These are phyloP conservation scores for Saccharomyces hybrid DNA, from an alignment of 1,139 yeast species.

Conservation along the genomic window DNA sequence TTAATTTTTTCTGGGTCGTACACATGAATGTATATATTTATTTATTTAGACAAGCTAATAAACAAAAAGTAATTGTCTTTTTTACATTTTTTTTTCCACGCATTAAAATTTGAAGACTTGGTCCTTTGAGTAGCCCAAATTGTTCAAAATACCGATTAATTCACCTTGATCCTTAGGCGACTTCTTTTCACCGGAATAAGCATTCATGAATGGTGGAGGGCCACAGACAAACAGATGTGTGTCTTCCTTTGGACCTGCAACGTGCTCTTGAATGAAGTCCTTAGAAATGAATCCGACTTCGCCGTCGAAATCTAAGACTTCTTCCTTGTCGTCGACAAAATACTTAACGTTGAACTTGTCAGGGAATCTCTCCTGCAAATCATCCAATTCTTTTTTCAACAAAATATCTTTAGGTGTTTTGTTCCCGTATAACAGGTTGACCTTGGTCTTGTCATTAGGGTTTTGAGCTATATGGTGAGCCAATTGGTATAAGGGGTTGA, in stretches of 20 bases:
- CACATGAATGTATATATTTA: not conserved
- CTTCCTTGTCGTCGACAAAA: conserved; percentile 56
- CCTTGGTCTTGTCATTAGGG: conserved; percentile 79
- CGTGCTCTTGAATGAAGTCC: conserved; percentile 51
- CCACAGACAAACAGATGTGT: conserved; percentile 84
- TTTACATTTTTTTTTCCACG: not conserved
- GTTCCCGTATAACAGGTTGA: conserved; percentile 73
- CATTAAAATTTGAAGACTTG: conserved; percentile 80
- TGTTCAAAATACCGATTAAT: conserved; percentile 77
- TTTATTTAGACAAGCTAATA: not conserved
- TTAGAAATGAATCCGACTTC: conserved; percentile 64
- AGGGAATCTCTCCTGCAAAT: conserved; percentile 54
- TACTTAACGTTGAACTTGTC: conserved; percentile 70
- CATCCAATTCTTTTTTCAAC: conserved; percentile 68
- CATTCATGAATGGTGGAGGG: conserved; percentile 78
- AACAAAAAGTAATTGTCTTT: not conserved
- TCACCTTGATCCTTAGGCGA: conserved; percentile 84
- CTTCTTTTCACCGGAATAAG: conserved; percentile 61
- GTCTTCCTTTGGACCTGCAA: conserved; percentile 53
- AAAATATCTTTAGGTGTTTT: conserved; percentile 70
- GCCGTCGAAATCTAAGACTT: conserved; percentile 43
- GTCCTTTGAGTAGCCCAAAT: conserved; percentile 80
- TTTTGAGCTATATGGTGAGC: conserved; percentile 60
- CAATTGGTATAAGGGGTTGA: conserved; percentile 89
- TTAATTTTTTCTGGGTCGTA: too few species aligned